These are phyloP conservation scores for Tulasnella sp. DNA, from an alignment of 768 basidiomycete genomes.

Conservation along the genomic window DNA sequence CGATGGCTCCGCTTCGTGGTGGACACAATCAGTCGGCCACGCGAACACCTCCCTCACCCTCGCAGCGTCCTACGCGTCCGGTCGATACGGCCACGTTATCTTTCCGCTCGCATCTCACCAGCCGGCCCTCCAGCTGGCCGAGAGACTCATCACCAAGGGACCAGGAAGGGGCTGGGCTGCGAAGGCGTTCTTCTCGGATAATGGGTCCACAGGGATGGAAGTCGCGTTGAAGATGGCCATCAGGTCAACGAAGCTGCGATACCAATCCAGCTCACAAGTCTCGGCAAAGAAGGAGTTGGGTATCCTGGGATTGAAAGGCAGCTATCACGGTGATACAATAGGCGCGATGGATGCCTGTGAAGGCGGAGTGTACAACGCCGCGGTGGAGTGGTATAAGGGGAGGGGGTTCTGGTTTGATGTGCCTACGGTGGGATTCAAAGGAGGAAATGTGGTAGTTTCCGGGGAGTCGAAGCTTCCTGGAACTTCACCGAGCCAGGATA, in stretches of 20 bases:
- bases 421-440: constrained; percentile 70
- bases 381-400: constrained; percentile 94
- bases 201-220: constrained; percentile 96
- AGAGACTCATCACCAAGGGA: constrained; percentile 69
- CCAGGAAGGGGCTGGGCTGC: constrained; percentile 92
- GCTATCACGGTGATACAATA: constrained; percentile 98
- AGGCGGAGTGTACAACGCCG: constrained; percentile 68
- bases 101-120: constrained; percentile 87
- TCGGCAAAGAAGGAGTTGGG: constrained; percentile 57
- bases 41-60: constrained; percentile 73
- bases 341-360: constrained; percentile 97
- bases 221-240: constrained; percentile 98
- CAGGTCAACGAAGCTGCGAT: constrained; percentile 59
- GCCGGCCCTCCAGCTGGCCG: constrained; percentile 83
- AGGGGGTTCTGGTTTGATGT: constrained; percentile 95
- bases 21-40: constrained; percentile 94
- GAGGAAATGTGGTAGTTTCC: constrained; percentile 59
- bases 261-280: constrained; percentile 40
- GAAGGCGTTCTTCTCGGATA: constrained; percentile 90
- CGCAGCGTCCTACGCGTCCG: constrained; percentile 87
- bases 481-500: constrained; percentile 33
- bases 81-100: constrained; percentile 96
- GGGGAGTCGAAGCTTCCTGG: constrained; percentile 42
- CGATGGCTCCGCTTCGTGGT: constrained; percentile 97
- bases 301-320: constrained; percentile 84